These are phyloP conservation scores for Porodaedalea pini DNA, from an alignment of 1,284 basidiomycete genomes.

Conservation along the genomic window DNA sequence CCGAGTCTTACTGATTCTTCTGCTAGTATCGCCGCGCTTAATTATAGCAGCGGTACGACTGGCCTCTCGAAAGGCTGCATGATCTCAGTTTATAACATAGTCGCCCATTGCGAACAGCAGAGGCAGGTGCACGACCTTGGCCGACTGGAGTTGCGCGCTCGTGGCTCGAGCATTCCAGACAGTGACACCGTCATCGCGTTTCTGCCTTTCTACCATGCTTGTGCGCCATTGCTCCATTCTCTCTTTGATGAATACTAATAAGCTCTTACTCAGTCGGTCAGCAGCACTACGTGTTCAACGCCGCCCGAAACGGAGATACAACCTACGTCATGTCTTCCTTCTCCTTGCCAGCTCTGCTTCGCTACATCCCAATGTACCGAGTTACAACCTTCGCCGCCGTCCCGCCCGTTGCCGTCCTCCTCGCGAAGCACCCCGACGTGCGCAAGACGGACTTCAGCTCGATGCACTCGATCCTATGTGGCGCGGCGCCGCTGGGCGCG, in stretches of 20 bases:
- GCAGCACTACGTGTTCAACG: slow-evolving; percentile 1
- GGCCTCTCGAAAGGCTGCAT: slow-evolving; percentile 24
- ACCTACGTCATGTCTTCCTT: slow-evolving; percentile 14
- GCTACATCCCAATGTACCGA: slow-evolving; percentile 37
- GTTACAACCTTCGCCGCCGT: slow-evolving; percentile 44
- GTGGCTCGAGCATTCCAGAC: slow-evolving; percentile 14
- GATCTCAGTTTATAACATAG: slow-evolving; percentile 35
- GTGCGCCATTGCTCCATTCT: slow-evolving; percentile 13
- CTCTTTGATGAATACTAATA: not conserved
- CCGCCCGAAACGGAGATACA: slow-evolving; percentile 4
- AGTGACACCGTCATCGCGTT: slow-evolving; percentile 18
- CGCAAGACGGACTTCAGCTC: slow-evolving; percentile 43
- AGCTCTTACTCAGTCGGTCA: slow-evolving; percentile 1
- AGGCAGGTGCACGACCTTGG: slow-evolving; percentile 16
- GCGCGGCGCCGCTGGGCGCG: slow-evolving; percentile 47
- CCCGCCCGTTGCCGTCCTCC: slow-evolving; percentile 47
- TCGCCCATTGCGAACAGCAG: slow-evolving; percentile 18
- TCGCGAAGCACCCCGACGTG: slow-evolving; percentile 35
- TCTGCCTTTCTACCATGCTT: slow-evolving; percentile 23
- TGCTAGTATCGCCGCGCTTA: slow-evolving; percentile 26
- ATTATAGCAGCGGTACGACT: slow-evolving; percentile 37
- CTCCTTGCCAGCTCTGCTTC: slow-evolving; percentile 7
- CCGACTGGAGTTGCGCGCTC: slow-evolving; percentile 4
- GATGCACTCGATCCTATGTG: slow-evolving; percentile 41
- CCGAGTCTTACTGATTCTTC: not conserved